Evolutionary conservation across 1,139 yeast genomes (phyloP), one percentile per base, ranked within the genome.

Genomic region (Yamadazyma conglobata): DNA sequence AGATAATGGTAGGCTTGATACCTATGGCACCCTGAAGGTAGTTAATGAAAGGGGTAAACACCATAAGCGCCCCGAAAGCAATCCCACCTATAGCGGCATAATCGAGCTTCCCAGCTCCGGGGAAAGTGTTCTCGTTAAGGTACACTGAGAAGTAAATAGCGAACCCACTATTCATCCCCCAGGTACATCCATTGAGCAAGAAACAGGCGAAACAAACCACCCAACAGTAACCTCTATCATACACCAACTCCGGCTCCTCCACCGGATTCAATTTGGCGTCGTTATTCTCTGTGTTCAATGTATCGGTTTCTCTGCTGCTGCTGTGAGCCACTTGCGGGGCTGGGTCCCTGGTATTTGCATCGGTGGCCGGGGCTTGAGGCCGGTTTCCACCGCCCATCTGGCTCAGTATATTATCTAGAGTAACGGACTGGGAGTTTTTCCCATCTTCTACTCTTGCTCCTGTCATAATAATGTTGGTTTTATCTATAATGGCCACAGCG

Each of bases 121-220:
- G 27, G 31, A 43, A 54, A 3, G 55, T 33, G 24, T 51, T 50
- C 1, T 61, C 45, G 17, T 58, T 46, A 3, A 47, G 34, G 38
- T 68, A 68, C 36, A 62, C 50, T 6, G 67, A 56, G 28, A 66
- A 64, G 39, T 63, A 69, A 15, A 68, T 54, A 19, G 70, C 69
- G 41, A 54, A 68, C 5, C 69, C 64, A 19, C 69, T 58, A 30
- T 65, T 63, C 59, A 62, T 63, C 1, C 74, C 74, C 60, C 68
- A 68, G 0, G 72, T 55, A 33, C 56, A 44, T 18, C 64, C 57
- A 51, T 58, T 58, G 19, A 60, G 42, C 3, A 58, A 29, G 36
- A 63, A 58, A 9, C 54, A 52, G 2, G 61, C 58, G n/a, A 61
- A 42, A 9, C 62, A 58, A 14, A 61, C 47, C 4, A 60, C 44